Base-by-base conservation (phyloP, 495 filamentous ascomycete species). In the Trichoderma asperelloides region DNA sequence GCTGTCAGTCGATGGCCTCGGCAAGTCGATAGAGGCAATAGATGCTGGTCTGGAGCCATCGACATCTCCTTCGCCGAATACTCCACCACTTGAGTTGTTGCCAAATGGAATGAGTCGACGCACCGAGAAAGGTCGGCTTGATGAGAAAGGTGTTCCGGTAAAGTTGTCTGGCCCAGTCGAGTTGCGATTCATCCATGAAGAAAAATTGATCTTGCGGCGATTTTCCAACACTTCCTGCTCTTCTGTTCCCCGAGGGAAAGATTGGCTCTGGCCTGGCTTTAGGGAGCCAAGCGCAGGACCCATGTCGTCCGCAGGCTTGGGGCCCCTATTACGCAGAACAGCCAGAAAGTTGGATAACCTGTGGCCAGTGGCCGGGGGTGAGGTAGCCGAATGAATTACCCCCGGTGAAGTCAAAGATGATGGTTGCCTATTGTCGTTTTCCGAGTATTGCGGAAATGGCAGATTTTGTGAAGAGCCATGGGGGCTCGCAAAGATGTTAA, bases 1-100 rank as follows among this genome's bases (percentile, higher is more conserved):
- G 33, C 88, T 90, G 60, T 95, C 92, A 11, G 88, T 92, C 2
- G 91, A 94, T 0, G 91, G 92, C 67, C 90, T 84, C 1, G 90
- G 89, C 60, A 94, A 81, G 64, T 95, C 92, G 64, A 88, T 87
- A 0, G 91, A 93, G 9, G 90, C 88, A 33, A 90, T 91, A 16
- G 91, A 94, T 2, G 88, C 84, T 28, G 91, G 91, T 30, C 91
- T 81, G 2, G 90, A 89, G 43, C 90, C 92, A 64, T 88, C 80
- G 16, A 88, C 84, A 62, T 88, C 86, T 21, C 88, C 80, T 27
- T 86, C 81, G 33, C 86, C 83, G 80, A 86, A 91, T 63, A 86
- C 84, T n/a, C 85, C 86, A 69, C 89, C 83, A 65, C 85, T 86
- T n/a, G 88, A 79, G 71, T 89, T 84, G 43, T 85, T 83, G 57